phyloP scores from a whole-genome alignment of 1,284 basidiomycete genomes.

The Naganishia cerealis region DNA sequence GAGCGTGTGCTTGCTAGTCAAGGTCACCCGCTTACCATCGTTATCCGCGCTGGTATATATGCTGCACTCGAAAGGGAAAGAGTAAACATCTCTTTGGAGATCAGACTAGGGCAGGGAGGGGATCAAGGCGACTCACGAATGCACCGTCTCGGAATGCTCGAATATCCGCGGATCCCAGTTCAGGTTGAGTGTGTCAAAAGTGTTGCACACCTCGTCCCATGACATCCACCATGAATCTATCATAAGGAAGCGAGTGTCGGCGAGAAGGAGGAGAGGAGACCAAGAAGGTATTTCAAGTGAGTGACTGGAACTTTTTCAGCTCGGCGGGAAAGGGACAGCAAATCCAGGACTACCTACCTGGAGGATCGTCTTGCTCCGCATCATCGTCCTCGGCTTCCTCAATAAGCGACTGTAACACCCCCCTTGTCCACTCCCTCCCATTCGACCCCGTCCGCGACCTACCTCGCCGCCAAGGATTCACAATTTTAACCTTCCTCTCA shows the following conservation, averaged over 20 bases:
- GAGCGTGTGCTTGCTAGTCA: not conserved
- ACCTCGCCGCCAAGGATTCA: slow-evolving; percentile 62
- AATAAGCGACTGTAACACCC: slow-evolving; percentile 12
- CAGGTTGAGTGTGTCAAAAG: slow-evolving; percentile 79
- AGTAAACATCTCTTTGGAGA: not conserved
- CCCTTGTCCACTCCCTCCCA: slow-evolving; percentile 46
- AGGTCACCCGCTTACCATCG: not conserved
- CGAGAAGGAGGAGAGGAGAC: not conserved
- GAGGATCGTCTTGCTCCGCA: slow-evolving; percentile 18
- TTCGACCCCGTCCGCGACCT: slow-evolving; percentile 35
- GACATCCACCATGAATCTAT: slow-evolving; percentile 46
- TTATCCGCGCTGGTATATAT: not conserved
- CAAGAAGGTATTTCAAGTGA: not conserved
- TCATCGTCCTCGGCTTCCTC: slow-evolving; percentile 35
- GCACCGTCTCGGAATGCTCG: slow-evolving; percentile 60
- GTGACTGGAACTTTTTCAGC: too few species aligned
- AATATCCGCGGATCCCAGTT: slow-evolving; percentile 81
- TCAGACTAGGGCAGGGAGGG: not conserved
- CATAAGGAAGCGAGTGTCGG: not conserved
- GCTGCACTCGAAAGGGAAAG: slow-evolving; percentile 5
- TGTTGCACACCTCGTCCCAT: slow-evolving; percentile 72
- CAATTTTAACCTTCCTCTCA: slow-evolving; percentile 61
- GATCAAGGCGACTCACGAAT: slow-evolving; percentile 61
- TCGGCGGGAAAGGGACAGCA: not conserved
- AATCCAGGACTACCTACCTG: not conserved